phyloP scores from a whole-genome alignment of 768 basidiomycete genomes.

The Daedaleopsis sinensis region DNA sequence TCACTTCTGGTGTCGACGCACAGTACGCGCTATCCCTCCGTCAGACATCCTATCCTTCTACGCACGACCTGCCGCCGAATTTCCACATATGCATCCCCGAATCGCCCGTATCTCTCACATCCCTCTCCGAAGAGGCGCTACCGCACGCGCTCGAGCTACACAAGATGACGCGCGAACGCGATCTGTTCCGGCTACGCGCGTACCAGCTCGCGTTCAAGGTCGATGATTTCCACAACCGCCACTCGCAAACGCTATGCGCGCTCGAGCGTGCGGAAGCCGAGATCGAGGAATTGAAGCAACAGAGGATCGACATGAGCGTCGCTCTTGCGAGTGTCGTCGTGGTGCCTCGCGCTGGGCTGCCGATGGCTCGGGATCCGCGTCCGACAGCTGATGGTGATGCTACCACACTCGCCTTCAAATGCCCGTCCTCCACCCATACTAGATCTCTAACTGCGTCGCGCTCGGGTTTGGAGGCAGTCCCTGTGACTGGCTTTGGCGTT shows the following conservation, averaged over 20 bases:
- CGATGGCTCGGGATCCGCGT: too few relatives aligned
- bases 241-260: neutral
- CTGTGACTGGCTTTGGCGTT: too few relatives aligned
- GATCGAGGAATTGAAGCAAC: neutral
- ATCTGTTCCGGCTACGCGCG: slow-evolving; percentile 14
- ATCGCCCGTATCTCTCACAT: neutral
- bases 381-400: too few relatives aligned
- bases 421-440: too few relatives aligned
- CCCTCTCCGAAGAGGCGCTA: neutral
- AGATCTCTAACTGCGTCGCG: too few relatives aligned
- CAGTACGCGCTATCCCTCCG: neutral
- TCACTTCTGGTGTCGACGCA: neutral
- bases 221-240: slow-evolving; percentile 4
- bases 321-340: neutral
- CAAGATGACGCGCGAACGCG: slow-evolving; percentile 2
- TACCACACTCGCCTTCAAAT: too few relatives aligned
- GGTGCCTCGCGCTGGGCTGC: neutral
- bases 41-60: neutral
- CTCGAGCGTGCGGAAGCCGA: slow-evolving; percentile 4
- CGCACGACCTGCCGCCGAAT: neutral
- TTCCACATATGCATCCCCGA: neutral
- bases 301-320: neutral
- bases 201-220: slow-evolving; percentile 12
- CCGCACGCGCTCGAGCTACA: slow-evolving; percentile 1
- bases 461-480: too few relatives aligned